Conservation (phyloP, 2,329 filamentous ascomycete genomes). For the Cladophialophora chaetospira region DNA sequence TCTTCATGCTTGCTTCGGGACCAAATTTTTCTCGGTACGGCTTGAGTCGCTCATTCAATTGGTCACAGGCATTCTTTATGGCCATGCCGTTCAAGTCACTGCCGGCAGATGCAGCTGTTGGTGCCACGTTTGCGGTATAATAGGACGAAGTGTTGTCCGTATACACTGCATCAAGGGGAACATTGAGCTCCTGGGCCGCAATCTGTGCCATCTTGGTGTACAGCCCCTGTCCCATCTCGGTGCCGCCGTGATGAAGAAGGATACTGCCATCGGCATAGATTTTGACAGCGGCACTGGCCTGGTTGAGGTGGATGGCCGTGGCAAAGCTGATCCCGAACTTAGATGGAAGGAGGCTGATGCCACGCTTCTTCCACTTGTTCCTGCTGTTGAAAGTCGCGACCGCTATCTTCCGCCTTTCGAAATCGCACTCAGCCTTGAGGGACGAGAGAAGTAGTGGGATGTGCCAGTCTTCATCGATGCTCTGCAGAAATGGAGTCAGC, state of each 20-base stretch:
- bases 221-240: conserved; percentile 96
- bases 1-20: conserved; percentile 76
- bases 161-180: conserved; percentile 78
- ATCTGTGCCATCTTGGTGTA: conserved; percentile 98
- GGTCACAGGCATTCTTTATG: conserved; percentile 86
- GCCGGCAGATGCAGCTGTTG: conserved; percentile 90
- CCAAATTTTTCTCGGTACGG: conserved; percentile 87
- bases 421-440: conserved; percentile 74
- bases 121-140: conserved; percentile 89
- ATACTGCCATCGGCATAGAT: conserved; percentile 96
- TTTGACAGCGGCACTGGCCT: conserved; percentile 91
- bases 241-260: conserved; percentile 90
- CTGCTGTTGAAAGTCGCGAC: conserved; percentile 77
- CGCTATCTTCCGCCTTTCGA: conserved; percentile 67
- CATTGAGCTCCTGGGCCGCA: conserved; percentile 81
- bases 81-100: conserved; percentile 96
- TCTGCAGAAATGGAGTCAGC: conserved; percentile 87
- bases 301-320: conserved; percentile 93
- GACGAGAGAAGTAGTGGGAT: conserved; percentile 95
- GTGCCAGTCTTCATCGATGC: conserved; percentile 86
- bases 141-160: conserved; percentile 96
- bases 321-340: conserved; percentile 99
- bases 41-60: conserved; percentile 81
- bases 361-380: conserved; percentile 95
- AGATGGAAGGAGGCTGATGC: conserved; percentile 82